phyloP scores from a whole-genome alignment of 257 asterid genomes.

The Coffea canephora region DNA sequence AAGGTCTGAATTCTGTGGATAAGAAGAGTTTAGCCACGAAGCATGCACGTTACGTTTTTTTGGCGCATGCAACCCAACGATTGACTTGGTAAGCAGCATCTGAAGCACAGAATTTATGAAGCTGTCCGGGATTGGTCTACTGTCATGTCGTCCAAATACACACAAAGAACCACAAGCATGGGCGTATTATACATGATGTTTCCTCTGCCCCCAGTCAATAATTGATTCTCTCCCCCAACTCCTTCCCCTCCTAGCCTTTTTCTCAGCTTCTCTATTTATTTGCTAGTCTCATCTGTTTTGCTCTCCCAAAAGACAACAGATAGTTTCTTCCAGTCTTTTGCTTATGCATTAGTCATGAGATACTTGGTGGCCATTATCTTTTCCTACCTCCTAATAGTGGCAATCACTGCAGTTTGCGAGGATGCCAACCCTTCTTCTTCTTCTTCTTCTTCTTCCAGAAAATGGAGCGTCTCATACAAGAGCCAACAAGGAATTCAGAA shows the following conservation, averaged over 20 bases:
- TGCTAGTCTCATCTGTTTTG: constrained; percentile 1
- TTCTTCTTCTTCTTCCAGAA: background rate
- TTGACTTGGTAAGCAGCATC: background rate
- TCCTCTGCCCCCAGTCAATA: constrained; percentile 19
- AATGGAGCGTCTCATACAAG: background rate
- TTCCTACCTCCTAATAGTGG: constrained; percentile 9
- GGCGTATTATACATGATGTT: constrained; percentile 19
- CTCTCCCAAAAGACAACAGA: constrained; percentile 9
- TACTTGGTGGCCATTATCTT: background rate
- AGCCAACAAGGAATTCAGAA: background rate
- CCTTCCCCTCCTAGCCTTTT: background rate
- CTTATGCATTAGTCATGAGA: constrained; percentile 11
- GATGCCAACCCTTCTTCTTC: constrained; percentile 15
- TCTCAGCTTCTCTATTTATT: constrained; percentile 13
- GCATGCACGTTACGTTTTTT: constrained; percentile 3
- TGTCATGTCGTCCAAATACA: constrained; percentile 16
- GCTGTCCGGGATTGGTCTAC: constrained; percentile 9
- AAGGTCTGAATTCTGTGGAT: background rate
- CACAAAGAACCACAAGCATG: constrained; percentile 16
- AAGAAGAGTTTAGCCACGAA: background rate
- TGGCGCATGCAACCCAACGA: constrained; percentile 5
- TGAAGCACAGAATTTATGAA: constrained; percentile 7
- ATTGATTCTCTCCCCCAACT: constrained; percentile 3
- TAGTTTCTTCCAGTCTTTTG: background rate
- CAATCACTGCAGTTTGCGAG: constrained; percentile 11